Percentiles rank a stretch among this genome's conserved stretches.
phyloP scores from a whole-genome alignment of 306 rosid species.

The Cyclanthera cordifolia region DNA sequence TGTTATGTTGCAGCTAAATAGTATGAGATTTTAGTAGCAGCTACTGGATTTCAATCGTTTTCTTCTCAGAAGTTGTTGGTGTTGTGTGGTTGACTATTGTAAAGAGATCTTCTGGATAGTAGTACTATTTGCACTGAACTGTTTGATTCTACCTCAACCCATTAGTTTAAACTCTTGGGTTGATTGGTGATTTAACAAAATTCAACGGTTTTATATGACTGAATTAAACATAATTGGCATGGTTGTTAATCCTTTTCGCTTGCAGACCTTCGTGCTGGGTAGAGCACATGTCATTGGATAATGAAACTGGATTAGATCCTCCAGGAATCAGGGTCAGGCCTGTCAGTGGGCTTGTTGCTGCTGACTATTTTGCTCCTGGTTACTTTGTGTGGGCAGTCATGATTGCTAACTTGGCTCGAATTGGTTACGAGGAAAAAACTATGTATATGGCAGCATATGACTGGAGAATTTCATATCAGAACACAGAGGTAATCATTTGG shows the following conservation, averaged over 20 bases:
- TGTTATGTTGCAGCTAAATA: neutral
- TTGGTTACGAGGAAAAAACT: slow-evolving; percentile 75
- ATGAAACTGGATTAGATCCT: slow-evolving; percentile 79
- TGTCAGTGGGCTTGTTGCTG: slow-evolving; percentile 82
- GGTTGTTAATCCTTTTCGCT: slow-evolving; percentile 14
- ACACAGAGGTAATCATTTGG: slow-evolving; percentile 49
- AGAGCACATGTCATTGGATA: slow-evolving; percentile 79
- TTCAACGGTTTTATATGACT: neutral
- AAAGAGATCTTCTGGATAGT: no score
- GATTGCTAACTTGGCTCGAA: slow-evolving; percentile 72
- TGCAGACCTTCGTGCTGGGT: slow-evolving; percentile 80
- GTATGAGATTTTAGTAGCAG: neutral
- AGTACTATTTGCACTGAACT: neutral
- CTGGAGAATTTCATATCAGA: slow-evolving; percentile 83
- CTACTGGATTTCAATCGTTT: no score
- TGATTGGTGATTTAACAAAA: no score
- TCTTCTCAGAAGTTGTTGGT: no score
- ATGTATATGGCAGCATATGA: slow-evolving; percentile 90
- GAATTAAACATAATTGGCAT: slow-evolving; percentile 8
- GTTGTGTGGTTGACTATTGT: no score
- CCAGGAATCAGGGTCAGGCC: slow-evolving; percentile 64
- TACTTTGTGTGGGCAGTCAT: slow-evolving; percentile 85
- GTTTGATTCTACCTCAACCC: no score
- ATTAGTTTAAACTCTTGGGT: no score
- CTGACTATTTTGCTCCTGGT: slow-evolving; percentile 80